Base-by-base conservation (phyloP, 2,329 filamentous ascomycete species). In the Alternaria metachromatica region DNA sequence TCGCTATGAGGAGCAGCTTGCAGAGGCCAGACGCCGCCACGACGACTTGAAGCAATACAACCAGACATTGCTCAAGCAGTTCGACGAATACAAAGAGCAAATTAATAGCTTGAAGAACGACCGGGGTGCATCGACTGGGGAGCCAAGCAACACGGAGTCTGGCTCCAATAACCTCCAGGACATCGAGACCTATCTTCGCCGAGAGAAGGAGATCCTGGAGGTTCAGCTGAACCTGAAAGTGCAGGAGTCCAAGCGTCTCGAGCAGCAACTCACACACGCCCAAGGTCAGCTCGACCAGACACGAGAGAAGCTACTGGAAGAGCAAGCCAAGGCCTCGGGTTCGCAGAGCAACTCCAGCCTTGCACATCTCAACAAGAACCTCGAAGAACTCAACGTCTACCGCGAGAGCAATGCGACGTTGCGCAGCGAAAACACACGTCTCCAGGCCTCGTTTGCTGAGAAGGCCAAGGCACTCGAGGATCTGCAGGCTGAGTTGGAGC, bases 151-250 rank as follows among this genome's bases (percentile, higher is more conserved):
- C 12, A 75, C 79, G 13, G 85, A 88, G 55, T 84, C 88, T 37
- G 89, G 88, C 44, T 83, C 90, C 10, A 92, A 93, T 69, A 92
- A 92, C 57, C 87, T 97, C 10, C 92, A 96, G 65, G 95, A 98
- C 74, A 88, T 99, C 60, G 96, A 97, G 81, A 91, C 88, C 65
- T 99, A 96, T 79, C 84, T 99, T 65, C 91, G 95, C 49, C 91
- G 93, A 45, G 96, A 99, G 82, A 99, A 98, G 84, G 96, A 98
- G 78, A 98, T 99, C 69, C 87, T 97, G 9, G 95, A 99, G 72
- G 93, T 97, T n/a, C 95, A 98, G 75, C 92, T 94, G 73, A 94
- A 97, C 71, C 85, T 98, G 48, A 94, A 95, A 73, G 86, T 90
- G 0, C 93, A 97, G 72, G 96, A 99, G 80, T 87, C 89, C 58